These are phyloP conservation scores for Paratinospora sagittata DNA, from an alignment of 164 flowering plant genomes.

Conservation along the genomic window DNA sequence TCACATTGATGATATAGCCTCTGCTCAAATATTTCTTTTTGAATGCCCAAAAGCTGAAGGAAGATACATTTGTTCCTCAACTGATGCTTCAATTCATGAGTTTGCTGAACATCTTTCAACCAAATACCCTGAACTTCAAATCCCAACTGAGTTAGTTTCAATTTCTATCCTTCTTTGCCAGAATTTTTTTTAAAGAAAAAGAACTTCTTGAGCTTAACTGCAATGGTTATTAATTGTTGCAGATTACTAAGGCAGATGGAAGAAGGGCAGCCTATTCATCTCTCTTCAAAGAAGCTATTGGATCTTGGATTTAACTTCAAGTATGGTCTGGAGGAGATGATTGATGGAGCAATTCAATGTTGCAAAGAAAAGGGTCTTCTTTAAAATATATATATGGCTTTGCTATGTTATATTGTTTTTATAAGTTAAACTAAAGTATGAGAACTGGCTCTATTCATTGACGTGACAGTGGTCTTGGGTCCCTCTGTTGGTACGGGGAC, in stretches of 20 bases:
- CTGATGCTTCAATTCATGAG: constrained; percentile 8
- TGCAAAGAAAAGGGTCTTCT: constrained; percentile 28
- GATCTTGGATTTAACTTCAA: constrained; percentile 43
- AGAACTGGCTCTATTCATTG: not conserved
- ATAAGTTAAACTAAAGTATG: not conserved
- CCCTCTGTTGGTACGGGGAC: no score
- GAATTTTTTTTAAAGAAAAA: no score
- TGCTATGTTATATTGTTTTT: not conserved
- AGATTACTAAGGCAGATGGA: constrained; percentile 18
- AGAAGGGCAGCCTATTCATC: constrained; percentile 11
- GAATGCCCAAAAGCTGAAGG: constrained; percentile 19
- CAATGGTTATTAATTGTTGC: not conserved
- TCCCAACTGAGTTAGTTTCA: constrained; percentile 39
- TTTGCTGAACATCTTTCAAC: constrained; percentile 24
- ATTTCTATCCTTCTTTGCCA: no score
- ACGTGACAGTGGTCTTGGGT: not conserved
- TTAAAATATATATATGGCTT: not conserved
- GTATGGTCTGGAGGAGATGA: constrained; percentile 51
- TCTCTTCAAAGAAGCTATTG: constrained; percentile 40
- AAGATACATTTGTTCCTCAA: constrained; percentile 19
- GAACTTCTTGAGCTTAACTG: not conserved
- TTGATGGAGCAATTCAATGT: constrained; percentile 24
- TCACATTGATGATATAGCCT: constrained; percentile 24
- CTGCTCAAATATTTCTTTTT: constrained; percentile 18
- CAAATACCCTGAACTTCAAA: constrained; percentile 35